These are phyloP conservation scores for Camelina laxa DNA, from an alignment of 345 rosid species.

Conservation along the genomic window DNA sequence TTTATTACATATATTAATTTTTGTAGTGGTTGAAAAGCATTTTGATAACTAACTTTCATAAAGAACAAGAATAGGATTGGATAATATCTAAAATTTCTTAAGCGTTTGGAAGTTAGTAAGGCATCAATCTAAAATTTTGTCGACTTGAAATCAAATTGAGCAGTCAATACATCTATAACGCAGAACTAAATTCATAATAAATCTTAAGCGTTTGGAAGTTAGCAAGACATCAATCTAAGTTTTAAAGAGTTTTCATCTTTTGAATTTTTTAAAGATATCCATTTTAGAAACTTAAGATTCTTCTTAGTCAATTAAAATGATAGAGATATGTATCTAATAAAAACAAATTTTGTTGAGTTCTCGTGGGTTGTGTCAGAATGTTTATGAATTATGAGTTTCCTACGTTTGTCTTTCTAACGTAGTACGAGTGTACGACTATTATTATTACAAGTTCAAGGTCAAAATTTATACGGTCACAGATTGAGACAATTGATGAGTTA, in stretches of 20 bases:
- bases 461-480: neutral
- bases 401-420: neutral
- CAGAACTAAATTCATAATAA: neutral
- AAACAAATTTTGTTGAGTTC: neutral
- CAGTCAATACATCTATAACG: neutral
- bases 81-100: neutral
- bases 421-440: no score
- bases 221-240: neutral
- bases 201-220: neutral
- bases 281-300: no score
- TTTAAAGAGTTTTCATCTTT: no score
- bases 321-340: no score
- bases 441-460: neutral
- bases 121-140: neutral
- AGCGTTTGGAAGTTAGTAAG: no score
- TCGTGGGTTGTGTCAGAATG: neutral
- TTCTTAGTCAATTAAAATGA: no score
- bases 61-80: neutral
- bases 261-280: no score
- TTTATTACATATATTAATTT: neutral
- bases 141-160: neutral
- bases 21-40: constrained; percentile 1
- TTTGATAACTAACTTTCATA: constrained; percentile 16
- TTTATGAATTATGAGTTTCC: neutral
- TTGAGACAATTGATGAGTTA: constrained; percentile 5